Base-by-base conservation (phyloP, 2,329 filamentous ascomycete genomes). In the Talaromyces atroroseus region DNA sequence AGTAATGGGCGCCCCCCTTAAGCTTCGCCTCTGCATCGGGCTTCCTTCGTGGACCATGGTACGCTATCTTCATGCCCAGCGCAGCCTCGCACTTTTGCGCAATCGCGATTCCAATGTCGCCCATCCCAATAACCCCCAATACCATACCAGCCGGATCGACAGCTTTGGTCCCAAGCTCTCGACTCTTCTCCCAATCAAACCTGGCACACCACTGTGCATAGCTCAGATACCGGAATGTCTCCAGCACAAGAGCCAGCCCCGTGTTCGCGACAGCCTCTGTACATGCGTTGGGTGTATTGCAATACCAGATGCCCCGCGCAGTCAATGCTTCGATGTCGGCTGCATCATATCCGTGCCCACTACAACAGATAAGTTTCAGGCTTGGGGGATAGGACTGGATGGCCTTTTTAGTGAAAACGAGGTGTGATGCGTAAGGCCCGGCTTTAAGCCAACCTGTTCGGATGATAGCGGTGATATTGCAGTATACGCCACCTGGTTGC, bases 401-500 rank as follows among this genome's bases (percentile, higher is more conserved):
- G 7, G 62, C 52, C 20, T 59, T 55, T 6, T 62, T 65, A 34
- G 58, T 59, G 59, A 65, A 71, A n/a, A 65, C 58, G 24, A 51
- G 56, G 57, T 69, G 67, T 7, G 60, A 51, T 36, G 65, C 65
- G 42, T 61, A 69, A 8, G 60, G 62, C 21, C 67, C 67, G 26
- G 63, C 65, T 57, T 71, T 69, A 32, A 65, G 62, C 68, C 68
- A 70, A 8, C 68, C 68, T 14, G 63, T 66, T 18, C 68, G 63
- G 18, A 69, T 49, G 29, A 71, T 69, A 47, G 67, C 68, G 20
- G 60, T 52, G 53, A 71, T 63, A 5, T 62, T 58, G 18, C 60
- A 59, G 56, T 69, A 70, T 14, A 58, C 49, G 11, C 66, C 65
- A 16, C 63, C 68, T 2, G 67, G 68, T 56, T 59, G 46, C 7